Evolutionary conservation across 345 rosid genomes (phyloP).

Genomic region (Fremontodendron californicum): DNA sequence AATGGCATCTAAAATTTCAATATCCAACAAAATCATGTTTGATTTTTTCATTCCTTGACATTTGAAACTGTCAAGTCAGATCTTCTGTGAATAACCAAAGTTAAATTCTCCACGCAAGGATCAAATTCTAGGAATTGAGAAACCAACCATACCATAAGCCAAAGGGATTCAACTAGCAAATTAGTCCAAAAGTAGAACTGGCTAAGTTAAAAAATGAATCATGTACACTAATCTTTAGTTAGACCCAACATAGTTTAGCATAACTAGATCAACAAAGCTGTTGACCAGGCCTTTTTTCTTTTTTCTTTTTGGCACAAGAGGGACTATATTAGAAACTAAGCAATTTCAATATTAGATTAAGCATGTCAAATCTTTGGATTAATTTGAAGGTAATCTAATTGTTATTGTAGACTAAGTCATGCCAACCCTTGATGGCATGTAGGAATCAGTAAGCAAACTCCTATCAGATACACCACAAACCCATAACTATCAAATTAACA

Average conservation of each 20-base stretch:
- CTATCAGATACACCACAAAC: neutral
- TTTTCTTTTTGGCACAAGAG: neutral
- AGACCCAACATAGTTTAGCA: neutral
- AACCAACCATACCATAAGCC: neutral
- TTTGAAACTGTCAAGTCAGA: neutral
- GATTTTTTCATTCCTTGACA: neutral
- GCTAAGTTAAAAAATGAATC: neutral
- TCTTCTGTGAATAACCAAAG: neutral
- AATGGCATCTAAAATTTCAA: neutral
- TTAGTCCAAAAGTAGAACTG: neutral
- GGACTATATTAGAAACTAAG: neutral
- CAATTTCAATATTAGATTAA: neutral
- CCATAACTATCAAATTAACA: neutral
- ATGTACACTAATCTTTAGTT: neutral
- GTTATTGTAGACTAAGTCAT: neutral
- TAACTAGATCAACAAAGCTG: neutral
- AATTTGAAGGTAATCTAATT: neutral
- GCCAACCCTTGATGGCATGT: neutral
- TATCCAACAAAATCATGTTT: neutral
- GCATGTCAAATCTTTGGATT: neutral
- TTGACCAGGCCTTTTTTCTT: neutral
- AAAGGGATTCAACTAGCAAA: neutral
- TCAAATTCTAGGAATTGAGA: neutral
- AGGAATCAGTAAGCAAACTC: neutral
- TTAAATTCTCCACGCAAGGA: neutral